Percentiles rank a stretch among this genome's conserved stretches.
Conservation (phyloP, 495 filamentous ascomycete genomes). For the Aeminium ludgeri region DNA sequence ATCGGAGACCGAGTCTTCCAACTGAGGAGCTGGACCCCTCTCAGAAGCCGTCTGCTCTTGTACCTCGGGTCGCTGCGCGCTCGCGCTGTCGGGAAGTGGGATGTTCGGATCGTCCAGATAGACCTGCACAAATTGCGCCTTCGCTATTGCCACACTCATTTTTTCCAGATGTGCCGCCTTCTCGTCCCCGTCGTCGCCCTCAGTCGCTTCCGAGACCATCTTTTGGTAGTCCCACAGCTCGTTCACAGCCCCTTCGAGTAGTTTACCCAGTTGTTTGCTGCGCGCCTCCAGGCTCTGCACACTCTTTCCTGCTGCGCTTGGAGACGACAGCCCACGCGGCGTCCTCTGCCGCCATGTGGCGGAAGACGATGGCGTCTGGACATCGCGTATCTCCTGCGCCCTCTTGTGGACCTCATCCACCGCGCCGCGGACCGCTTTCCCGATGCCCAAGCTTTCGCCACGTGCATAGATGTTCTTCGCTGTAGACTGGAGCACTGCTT, state of each 20-base stretch:
- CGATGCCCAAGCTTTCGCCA: constrained; percentile 74
- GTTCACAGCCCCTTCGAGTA: constrained; percentile 53
- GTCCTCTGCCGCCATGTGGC: neutral
- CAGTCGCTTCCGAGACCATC: constrained; percentile 11
- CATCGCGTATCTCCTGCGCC: constrained; percentile 41
- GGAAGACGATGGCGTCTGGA: constrained; percentile 8
- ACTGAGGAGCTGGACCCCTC: neutral
- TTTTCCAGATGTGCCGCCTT: constrained; percentile 22
- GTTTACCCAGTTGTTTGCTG: constrained; percentile 53
- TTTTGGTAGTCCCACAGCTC: constrained; percentile 41
- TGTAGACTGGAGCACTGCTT: constrained; percentile 68
- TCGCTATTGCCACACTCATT: constrained; percentile 50
- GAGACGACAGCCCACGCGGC: neutral
- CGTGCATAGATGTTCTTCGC: constrained; percentile 67
- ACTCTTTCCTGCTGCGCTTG: constrained; percentile 13
- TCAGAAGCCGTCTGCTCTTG: neutral
- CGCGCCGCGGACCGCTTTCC: constrained; percentile 78
- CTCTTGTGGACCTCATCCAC: constrained; percentile 66
- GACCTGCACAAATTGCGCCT: constrained; percentile 60
- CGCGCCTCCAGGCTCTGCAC: constrained; percentile 43
- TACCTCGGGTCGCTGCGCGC: constrained; percentile 4
- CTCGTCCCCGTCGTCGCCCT: neutral
- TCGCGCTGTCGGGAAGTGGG: constrained; percentile 30
- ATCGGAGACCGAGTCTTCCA: neutral
- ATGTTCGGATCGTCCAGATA: constrained; percentile 52